Conservation (phyloP, 257 asterid genomes). For the Gynochthodes officinalis region DNA sequence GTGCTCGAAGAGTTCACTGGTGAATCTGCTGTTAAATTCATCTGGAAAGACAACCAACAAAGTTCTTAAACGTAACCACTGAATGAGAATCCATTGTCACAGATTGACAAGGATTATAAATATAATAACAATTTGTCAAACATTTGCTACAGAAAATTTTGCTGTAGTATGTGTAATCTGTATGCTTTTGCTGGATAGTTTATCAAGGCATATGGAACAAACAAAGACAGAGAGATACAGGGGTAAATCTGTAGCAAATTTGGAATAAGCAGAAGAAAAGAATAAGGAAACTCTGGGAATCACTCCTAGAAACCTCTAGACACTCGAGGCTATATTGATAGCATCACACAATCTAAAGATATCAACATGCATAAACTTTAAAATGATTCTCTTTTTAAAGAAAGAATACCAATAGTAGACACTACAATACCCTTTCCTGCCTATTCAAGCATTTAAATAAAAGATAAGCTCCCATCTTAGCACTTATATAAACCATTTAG, state of each 20-base stretch:
- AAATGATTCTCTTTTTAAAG: neutral
- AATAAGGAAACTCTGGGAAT: neutral
- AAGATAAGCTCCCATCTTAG: no score
- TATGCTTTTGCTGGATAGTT: neutral
- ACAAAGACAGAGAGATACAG: neutral
- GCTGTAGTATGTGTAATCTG: neutral
- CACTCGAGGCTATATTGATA: neutral
- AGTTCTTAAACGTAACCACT: neutral
- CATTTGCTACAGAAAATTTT: neutral
- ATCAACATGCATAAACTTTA: neutral
- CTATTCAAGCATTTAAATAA: no score
- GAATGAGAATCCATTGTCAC: neutral
- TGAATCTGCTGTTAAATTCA: conserved; percentile 77
- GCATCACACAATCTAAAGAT: neutral
- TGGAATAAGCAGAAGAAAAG: neutral
- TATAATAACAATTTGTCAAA: neutral
- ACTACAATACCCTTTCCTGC: no score
- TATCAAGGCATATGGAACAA: neutral
- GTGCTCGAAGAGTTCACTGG: conserved; percentile 78
- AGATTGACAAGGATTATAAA: neutral
- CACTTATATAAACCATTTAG: no score
- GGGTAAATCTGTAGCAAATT: neutral
- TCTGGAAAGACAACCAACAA: conserved; percentile 34
- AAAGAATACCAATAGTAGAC: neutral
- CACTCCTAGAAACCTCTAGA: neutral